A percentile compares a stretch with the other conserved stretches of the same genome.
phyloP scores from a whole-genome alignment of 192 early-diverging fungal genomes.

The Coemansia sp. region DNA sequence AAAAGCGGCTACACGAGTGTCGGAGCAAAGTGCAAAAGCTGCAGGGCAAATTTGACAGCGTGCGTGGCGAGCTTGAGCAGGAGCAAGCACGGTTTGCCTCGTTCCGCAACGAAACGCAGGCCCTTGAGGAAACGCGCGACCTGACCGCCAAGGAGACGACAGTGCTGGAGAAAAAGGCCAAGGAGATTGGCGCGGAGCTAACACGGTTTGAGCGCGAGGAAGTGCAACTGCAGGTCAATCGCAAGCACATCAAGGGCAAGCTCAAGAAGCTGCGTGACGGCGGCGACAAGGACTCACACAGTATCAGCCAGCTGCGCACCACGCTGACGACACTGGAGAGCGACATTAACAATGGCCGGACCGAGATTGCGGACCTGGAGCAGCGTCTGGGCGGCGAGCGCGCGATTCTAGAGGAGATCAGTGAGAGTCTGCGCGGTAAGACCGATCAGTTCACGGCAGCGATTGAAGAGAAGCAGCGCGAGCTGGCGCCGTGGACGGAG shows the following conservation, averaged over 20 bases:
- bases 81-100: conserved; percentile 60
- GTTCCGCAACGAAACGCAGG: conserved; percentile 60
- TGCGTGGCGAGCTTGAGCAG: conserved; percentile 54
- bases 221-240: conserved; percentile 81
- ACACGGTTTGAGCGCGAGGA: conserved; percentile 71
- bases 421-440: conserved; percentile 77
- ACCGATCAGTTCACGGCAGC: conserved; percentile 74
- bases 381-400: conserved; percentile 64
- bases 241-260: conserved; percentile 75
- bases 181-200: conserved; percentile 57
- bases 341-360: conserved; percentile 56
- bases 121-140: conserved; percentile 59
- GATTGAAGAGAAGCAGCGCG: conserved; percentile 81
- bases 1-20: conserved; percentile 65
- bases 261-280: conserved; percentile 70
- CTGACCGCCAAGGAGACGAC: conserved; percentile 58
- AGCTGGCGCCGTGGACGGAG: conserved; percentile 83
- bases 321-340: conserved; percentile 68
- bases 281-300: conserved; percentile 62
- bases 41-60: conserved; percentile 54
- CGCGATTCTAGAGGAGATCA: conserved; percentile 69
- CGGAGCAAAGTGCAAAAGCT: conserved; percentile 47
- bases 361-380: conserved; percentile 62
- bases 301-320: conserved; percentile 56
- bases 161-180: conserved; percentile 58